Evolutionary conservation across 2,329 filamentous ascomycete species (phyloP).

Genomic region (Pseudogymnoascus sp.): DNA sequence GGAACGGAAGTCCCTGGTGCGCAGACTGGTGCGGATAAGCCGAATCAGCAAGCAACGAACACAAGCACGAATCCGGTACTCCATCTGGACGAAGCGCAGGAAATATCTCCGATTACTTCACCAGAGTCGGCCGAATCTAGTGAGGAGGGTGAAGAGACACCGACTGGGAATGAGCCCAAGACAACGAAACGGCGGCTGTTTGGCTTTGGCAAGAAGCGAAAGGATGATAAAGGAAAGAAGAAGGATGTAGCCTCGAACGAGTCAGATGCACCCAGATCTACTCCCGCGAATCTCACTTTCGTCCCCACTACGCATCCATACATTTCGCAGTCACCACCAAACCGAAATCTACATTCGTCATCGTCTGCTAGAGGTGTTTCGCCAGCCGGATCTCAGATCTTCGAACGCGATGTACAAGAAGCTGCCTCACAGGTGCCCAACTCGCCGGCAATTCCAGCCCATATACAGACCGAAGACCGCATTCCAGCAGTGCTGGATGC

Average conservation of each 20-base stretch:
- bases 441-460: slow-evolving; percentile 81
- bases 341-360: slow-evolving; percentile 55
- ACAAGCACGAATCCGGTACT: slow-evolving; percentile 17
- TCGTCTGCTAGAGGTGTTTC: slow-evolving; percentile 70
- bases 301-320: slow-evolving; percentile 37
- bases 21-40: neutral
- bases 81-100: slow-evolving; percentile 29
- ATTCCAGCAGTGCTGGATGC: slow-evolving; percentile 89
- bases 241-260: slow-evolving; percentile 28
- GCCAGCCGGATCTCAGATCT: slow-evolving; percentile 74
- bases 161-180: slow-evolving; percentile 33
- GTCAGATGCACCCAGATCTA: slow-evolving; percentile 23
- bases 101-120: slow-evolving; percentile 8
- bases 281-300: slow-evolving; percentile 37
- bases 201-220: slow-evolving; percentile 51
- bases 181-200: slow-evolving; percentile 52
- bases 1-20: neutral
- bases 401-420: slow-evolving; percentile 92
- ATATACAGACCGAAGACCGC: slow-evolving; percentile 90
- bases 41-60: slow-evolving; percentile 18
- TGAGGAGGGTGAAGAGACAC: slow-evolving; percentile 23
- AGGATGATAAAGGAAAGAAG: slow-evolving; percentile 38
- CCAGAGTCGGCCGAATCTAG: slow-evolving; percentile 20
- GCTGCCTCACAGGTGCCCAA: slow-evolving; percentile 57
- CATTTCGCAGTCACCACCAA: slow-evolving; percentile 39